Conservation (phyloP, 2,329 filamentous ascomycete genomes). For the Aspergillus eucalypticola region DNA sequence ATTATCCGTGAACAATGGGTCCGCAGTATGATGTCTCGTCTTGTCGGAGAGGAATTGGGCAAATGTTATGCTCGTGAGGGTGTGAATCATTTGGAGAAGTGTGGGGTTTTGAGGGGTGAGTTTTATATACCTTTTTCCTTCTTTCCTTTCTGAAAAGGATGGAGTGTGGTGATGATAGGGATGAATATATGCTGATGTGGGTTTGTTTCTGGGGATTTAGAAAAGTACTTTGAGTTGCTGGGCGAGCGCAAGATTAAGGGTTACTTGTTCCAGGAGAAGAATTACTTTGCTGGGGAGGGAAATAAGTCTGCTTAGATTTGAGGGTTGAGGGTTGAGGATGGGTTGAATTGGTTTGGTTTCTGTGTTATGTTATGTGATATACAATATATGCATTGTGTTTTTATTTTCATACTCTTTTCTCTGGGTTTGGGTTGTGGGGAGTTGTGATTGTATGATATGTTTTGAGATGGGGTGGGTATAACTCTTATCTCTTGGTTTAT, state of each 20-base stretch:
- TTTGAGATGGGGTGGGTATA: not conserved
- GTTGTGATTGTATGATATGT: not conserved
- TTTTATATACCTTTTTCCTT: slow-evolving; percentile 16
- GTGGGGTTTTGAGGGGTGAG: slow-evolving; percentile 65
- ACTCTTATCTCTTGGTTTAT: too few species aligned
- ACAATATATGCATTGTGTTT: not conserved
- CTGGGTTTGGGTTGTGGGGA: not conserved
- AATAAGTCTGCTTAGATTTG: slow-evolving; percentile 30
- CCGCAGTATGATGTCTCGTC: slow-evolving; percentile 66
- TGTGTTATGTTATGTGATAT: not conserved
- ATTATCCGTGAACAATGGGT: slow-evolving; percentile 70
- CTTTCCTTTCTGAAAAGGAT: not conserved
- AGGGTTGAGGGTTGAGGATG: not conserved
- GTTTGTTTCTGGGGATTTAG: slow-evolving; percentile 37
- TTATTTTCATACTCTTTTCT: not conserved
- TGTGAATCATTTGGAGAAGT: slow-evolving; percentile 69
- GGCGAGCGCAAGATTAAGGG: slow-evolving; percentile 64
- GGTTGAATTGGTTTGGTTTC: not conserved
- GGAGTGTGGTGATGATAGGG: not conserved
- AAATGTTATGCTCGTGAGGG: slow-evolving; percentile 67
- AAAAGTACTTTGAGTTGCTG: slow-evolving; percentile 65
- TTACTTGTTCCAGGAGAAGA: slow-evolving; percentile 65
- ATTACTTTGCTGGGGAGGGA: slow-evolving; percentile 48
- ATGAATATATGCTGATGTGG: not conserved
- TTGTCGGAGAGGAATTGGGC: slow-evolving; percentile 66